These are phyloP conservation scores for Ceratobasidium sp. DNA, from an alignment of 1,284 basidiomycete species.

Conservation along the genomic window DNA sequence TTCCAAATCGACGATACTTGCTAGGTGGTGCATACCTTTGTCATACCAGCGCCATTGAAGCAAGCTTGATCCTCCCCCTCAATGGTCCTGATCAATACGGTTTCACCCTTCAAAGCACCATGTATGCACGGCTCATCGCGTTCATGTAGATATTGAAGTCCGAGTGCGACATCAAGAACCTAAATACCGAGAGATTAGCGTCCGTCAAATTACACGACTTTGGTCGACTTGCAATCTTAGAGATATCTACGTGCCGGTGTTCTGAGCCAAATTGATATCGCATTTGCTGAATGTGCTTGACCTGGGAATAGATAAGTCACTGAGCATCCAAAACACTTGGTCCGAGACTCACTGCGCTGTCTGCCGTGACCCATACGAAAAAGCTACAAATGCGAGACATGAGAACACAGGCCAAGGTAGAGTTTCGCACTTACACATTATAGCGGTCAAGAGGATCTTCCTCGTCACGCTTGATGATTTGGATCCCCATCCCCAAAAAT, in stretches of 20 bases:
- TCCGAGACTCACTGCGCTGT: neutral
- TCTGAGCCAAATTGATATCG: no score
- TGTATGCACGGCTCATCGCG: slow-evolving; percentile 2
- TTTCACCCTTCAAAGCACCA: slow-evolving; percentile 18
- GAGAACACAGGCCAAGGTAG: no score
- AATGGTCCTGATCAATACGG: slow-evolving; percentile 6
- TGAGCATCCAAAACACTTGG: neutral
- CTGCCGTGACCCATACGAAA: slow-evolving; percentile 4
- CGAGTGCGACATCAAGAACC: slow-evolving; percentile 11
- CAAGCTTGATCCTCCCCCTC: neutral
- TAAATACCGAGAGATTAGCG: neutral
- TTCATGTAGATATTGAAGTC: slow-evolving; percentile 15
- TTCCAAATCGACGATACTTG: no score
- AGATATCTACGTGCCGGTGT: neutral
- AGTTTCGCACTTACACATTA: neutral
- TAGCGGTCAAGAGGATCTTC: neutral
- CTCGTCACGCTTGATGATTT: neutral
- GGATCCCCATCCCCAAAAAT: slow-evolving; percentile 4
- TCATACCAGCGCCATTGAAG: slow-evolving; percentile 18
- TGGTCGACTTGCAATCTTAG: neutral
- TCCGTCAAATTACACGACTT: neutral
- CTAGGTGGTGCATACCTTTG: no score
- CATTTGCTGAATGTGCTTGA: neutral
- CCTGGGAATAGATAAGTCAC: neutral
- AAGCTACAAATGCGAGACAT: neutral